phyloP scores from a whole-genome alignment of 169 alveolate species.

The Eimeria tenella region DNA sequence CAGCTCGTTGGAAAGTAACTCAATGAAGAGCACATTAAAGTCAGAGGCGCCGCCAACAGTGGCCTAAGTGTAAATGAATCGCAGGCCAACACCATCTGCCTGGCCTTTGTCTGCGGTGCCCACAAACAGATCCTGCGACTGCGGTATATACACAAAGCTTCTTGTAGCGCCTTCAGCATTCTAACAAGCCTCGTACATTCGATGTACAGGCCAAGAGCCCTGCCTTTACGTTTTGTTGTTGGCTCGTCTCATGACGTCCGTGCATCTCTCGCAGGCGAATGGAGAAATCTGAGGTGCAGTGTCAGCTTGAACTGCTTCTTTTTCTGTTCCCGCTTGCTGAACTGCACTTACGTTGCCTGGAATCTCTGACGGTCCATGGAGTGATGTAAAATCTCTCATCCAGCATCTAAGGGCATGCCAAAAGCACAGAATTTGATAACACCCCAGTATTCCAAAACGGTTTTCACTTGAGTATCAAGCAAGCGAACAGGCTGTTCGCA shows the following conservation, averaged over 20 bases:
- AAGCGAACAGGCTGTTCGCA: too few species aligned
- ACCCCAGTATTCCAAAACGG: too few species aligned
- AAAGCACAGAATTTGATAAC: neutral
- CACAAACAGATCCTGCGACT: conserved; percentile 31
- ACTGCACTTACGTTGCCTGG: neutral
- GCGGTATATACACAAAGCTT: conserved; percentile 43
- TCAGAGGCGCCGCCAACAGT: too few species aligned
- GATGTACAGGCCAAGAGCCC: conserved; percentile 68
- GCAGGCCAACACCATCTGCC: conserved; percentile 46
- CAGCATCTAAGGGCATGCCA: conserved; percentile 41
- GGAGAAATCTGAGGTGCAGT: neutral
- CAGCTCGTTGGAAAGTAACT: too few species aligned
- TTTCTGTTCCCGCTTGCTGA: neutral
- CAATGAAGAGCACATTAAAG: too few species aligned
- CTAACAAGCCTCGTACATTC: conserved; percentile 73
- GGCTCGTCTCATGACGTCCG: conserved; percentile 41
- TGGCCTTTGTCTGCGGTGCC: neutral
- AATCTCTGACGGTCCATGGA: conserved; percentile 2
- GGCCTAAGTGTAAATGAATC: neutral
- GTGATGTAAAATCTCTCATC: conserved; percentile 40
- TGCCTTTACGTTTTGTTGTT: neutral
- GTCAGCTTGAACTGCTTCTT: neutral
- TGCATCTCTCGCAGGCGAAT: conserved; percentile 51
- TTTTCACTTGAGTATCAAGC: too few species aligned
- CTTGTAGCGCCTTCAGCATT: conserved; percentile 39